Conservation (phyloP, 768 basidiomycete species). For the Podaxis rugospora region DNA sequence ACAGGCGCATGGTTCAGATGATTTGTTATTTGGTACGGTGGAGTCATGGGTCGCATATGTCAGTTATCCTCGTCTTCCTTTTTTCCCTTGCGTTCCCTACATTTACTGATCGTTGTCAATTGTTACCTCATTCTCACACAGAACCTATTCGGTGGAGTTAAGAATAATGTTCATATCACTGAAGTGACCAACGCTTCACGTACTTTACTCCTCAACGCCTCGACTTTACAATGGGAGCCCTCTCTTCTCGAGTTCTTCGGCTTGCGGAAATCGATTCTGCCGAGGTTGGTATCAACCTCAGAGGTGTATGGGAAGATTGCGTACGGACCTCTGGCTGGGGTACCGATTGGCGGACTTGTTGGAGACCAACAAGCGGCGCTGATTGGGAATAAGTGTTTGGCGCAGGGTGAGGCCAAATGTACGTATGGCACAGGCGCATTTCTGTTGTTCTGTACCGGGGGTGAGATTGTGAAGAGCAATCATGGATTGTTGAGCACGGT, state of each 20-base stretch:
- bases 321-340: conserved; percentile 61
- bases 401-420: conserved; percentile 92
- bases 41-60: conserved; percentile 97
- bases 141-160: conserved; percentile 80
- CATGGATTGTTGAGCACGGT: conserved; percentile 91
- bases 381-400: conserved; percentile 93
- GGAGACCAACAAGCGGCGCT: conserved; percentile 99
- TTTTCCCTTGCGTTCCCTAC: neutral
- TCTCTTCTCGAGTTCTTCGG: conserved; percentile 85
- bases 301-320: conserved; percentile 85
- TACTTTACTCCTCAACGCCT: conserved; percentile 85
- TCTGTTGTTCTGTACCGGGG: conserved; percentile 91
- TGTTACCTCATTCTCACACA: conserved; percentile 22
- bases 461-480: conserved; percentile 75
- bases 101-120: conserved; percentile 1
- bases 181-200: conserved; percentile 97
- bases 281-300: conserved; percentile 84
- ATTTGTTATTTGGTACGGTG: conserved; percentile 89
- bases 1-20: conserved; percentile 74
- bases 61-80: conserved; percentile 17
- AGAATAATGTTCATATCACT: conserved; percentile 72
- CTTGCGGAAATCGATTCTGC: conserved; percentile 72
- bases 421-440: conserved; percentile 98
- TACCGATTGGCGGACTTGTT: conserved; percentile 87
- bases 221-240: conserved; percentile 78